Conservation (phyloP, 805 yeast species). For the Cyberlindnera amylophila region DNA sequence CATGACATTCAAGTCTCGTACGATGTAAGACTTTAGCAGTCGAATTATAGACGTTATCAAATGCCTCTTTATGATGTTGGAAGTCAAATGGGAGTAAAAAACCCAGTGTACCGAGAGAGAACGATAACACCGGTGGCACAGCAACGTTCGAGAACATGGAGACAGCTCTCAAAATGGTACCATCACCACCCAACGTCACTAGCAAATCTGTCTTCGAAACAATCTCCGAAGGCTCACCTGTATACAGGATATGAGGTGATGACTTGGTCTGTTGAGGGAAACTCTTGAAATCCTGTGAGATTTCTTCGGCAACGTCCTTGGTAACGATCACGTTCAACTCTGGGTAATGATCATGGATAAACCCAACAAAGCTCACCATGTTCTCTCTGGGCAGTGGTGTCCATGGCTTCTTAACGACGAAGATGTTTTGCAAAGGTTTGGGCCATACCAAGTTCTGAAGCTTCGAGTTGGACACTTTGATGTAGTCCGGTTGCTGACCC, state of each 20-base stretch:
- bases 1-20: slow-evolving; percentile 74
- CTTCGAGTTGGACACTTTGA: slow-evolving; percentile 53
- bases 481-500: slow-evolving; percentile 46
- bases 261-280: slow-evolving; percentile 23
- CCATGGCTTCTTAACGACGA: slow-evolving; percentile 84
- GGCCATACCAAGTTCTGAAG: slow-evolving; percentile 67
- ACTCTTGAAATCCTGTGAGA: slow-evolving; percentile 33
- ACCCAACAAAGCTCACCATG: slow-evolving; percentile 59
- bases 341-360: slow-evolving; percentile 60
- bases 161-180: slow-evolving; percentile 83
- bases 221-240: slow-evolving; percentile 58
- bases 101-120: slow-evolving; percentile 88
- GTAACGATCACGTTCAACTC: slow-evolving; percentile 74
- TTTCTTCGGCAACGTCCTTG: slow-evolving; percentile 69
- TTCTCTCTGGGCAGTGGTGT: slow-evolving; percentile 60
- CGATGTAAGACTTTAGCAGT: slow-evolving; percentile 73
- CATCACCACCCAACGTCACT: slow-evolving; percentile 95
- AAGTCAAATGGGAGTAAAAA: slow-evolving; percentile 86
- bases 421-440: slow-evolving; percentile 67
- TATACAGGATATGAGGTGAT: slow-evolving; percentile 43
- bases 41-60: slow-evolving; percentile 61
- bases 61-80: slow-evolving; percentile 53
- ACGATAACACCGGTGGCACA: slow-evolving; percentile 87
- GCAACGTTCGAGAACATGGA: slow-evolving; percentile 64
- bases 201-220: slow-evolving; percentile 69